Base-by-base conservation (phyloP, 2,329 filamentous ascomycete genomes). In the Colletotrichum chrysophilum region DNA sequence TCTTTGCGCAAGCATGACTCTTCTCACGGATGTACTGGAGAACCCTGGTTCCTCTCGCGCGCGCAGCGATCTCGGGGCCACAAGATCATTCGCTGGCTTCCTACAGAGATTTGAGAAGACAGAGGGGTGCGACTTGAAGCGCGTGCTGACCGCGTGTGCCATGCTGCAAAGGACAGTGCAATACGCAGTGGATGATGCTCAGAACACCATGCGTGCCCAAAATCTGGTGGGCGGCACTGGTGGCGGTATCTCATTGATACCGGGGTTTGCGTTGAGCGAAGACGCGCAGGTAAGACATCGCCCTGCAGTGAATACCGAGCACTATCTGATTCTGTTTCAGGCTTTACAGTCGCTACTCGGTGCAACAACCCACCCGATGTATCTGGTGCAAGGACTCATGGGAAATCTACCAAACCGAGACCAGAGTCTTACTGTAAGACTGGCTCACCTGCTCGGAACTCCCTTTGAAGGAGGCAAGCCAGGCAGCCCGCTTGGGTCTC, bases 341-440 rank as follows among this genome's bases (percentile, higher is more conserved):
- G 48, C 66, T 34, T 28, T 77, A 13, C 70, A 67, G 8, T 65
- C 74, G 4, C 56, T 77, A 5, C 62, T 77, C 9, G 64, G 69
- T 4, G 70, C 73, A 18, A 65, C 73, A 21, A 77, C 76, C 4
- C 68, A 69, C 24, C 76, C 73, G 12, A 77, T 77, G 76, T 74
- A 76, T 36, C 74, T 77, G 10, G 56, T 70, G 9, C 76, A 77
- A 48, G 74, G 70, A 26, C 56, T 76, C 24, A 64, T 77, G 61
- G 76, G 74, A 13, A 77, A 76, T 24, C 58, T 74, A 28, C 70
- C 76, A 32, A 77, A 76, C 66, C 69, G 76, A 67, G 76, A 77
- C 28, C 58, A 74, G 9, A 65, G 56, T 48, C 70, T 76, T 38
- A 70, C 55, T 28, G 34, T 69, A 24, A 67, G 66, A 43, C 70